Percentiles rank a stretch among this genome's conserved stretches.
Conservation (phyloP, 306 rosid species). For the Begonia loranthoides region DNA sequence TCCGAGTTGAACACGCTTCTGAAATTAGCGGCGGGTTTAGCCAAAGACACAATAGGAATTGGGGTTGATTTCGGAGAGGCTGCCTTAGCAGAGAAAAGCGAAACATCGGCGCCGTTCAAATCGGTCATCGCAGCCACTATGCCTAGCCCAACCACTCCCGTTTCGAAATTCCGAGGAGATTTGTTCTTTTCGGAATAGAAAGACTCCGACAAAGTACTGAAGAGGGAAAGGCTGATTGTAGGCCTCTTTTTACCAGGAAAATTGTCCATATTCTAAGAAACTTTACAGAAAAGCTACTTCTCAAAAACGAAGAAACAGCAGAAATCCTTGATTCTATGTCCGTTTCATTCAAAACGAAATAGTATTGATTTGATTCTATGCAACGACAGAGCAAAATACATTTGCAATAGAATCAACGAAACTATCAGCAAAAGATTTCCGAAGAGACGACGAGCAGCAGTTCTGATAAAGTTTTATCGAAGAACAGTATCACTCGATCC, state of each 20-base stretch:
- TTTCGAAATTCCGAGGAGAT: constrained; percentile 33
- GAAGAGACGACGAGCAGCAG: neutral
- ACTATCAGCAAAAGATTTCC: neutral
- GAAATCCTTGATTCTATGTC: neutral
- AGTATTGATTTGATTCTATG: neutral
- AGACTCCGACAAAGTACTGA: constrained; percentile 29
- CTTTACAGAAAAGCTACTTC: constrained; percentile 4
- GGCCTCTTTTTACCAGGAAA: constrained; percentile 24
- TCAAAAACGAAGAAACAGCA: constrained; percentile 1
- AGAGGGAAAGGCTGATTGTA: constrained; percentile 25
- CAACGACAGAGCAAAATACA: constrained; percentile 7
- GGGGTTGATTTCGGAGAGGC: constrained; percentile 32
- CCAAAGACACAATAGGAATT: constrained; percentile 49
- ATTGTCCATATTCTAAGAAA: constrained; percentile 17
- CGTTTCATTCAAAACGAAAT: neutral
- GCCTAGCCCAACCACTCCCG: constrained; percentile 50
- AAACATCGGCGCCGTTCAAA: constrained; percentile 9
- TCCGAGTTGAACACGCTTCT: constrained; percentile 19
- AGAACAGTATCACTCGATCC: neutral
- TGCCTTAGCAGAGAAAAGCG: constrained; percentile 2
- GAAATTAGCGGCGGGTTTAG: constrained; percentile 55
- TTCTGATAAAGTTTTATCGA: neutral
- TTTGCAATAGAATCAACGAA: constrained; percentile 8
- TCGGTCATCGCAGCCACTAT: constrained; percentile 67
- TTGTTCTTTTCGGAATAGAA: constrained; percentile 22